These are phyloP conservation scores for Lagenaria siceraria DNA, from an alignment of 306 rosid species.

Conservation along the genomic window DNA sequence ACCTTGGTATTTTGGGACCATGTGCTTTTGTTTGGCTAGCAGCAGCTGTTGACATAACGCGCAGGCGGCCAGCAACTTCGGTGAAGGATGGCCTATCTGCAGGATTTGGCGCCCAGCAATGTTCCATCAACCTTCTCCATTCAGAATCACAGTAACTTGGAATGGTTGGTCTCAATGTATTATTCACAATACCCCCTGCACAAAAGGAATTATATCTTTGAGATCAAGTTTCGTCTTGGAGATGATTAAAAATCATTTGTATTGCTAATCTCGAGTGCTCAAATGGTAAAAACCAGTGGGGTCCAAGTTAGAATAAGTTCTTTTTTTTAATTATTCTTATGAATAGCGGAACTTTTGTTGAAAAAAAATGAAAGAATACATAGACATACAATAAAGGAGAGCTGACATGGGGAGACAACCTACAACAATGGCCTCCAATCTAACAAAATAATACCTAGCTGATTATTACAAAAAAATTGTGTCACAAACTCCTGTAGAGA, in stretches of 20 bases:
- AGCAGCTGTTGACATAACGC: slow-evolving; percentile 61
- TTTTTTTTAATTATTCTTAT: no score
- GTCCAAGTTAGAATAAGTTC: background rate
- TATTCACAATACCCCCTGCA: slow-evolving; percentile 91
- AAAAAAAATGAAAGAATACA: no score
- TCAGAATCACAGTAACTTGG: slow-evolving; percentile 74
- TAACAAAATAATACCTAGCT: background rate
- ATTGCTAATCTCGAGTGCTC: background rate
- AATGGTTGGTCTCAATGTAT: slow-evolving; percentile 77
- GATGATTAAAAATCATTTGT: background rate
- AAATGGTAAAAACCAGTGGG: background rate
- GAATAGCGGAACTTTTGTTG: no score
- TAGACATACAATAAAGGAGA: background rate
- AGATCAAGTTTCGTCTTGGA: background rate
- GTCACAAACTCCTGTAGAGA: background rate
- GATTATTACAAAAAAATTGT: background rate
- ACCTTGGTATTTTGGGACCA: slow-evolving; percentile 61
- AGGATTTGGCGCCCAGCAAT: slow-evolving; percentile 98
- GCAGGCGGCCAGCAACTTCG: slow-evolving; percentile 67
- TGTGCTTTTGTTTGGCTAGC: slow-evolving; percentile 51
- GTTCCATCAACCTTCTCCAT: slow-evolving; percentile 85
- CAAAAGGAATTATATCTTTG: background rate
- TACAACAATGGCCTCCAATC: background rate
- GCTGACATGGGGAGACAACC: background rate
- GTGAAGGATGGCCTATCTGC: slow-evolving; percentile 79